A percentile compares a stretch with the other conserved stretches of the same genome.
These are phyloP conservation scores for Globisporangium polare DNA, from an alignment of 352 stramenopile genomes.

Conservation along the genomic window DNA sequence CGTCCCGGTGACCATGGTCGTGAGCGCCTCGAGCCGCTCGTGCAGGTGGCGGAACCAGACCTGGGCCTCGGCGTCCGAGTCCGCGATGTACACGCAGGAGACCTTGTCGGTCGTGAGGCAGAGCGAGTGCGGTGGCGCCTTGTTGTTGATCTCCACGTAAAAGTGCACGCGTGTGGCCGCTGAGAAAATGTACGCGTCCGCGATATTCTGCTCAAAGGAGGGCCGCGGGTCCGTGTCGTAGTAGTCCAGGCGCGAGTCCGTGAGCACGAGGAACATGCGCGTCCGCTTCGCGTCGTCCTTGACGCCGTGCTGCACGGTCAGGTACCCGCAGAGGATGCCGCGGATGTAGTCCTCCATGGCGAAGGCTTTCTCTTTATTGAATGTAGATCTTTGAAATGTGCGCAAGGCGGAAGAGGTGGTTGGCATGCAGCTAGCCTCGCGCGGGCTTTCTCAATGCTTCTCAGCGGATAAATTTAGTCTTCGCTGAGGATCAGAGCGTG, in stretches of 20 bases:
- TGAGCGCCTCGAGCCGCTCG: conserved; percentile 45
- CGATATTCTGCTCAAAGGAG: conserved; percentile 52
- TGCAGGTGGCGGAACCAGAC: conserved; percentile 44
- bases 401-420: too few relatives aligned
- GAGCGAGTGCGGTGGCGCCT: conserved; percentile 49
- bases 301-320: conserved; percentile 54
- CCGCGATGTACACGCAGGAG: conserved; percentile 59
- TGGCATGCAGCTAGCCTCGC: too few relatives aligned
- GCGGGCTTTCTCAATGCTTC: too few relatives aligned
- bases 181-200: conserved; percentile 49
- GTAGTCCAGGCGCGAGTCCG: conserved; percentile 72
- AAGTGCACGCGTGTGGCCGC: conserved; percentile 38
- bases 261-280: conserved; percentile 71
- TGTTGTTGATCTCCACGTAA: conserved; percentile 64
- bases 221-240: conserved; percentile 60
- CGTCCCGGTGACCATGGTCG: conserved; percentile 42
- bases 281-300: conserved; percentile 41
- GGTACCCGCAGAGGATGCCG: conserved; percentile 58
- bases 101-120: conserved; percentile 59
- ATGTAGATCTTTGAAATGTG: too few relatives aligned
- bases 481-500: too few relatives aligned
- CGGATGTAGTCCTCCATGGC: conserved; percentile 74
- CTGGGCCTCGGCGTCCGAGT: conserved; percentile 39
- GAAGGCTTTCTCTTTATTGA: too few relatives aligned
- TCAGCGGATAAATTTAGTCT: too few relatives aligned